These are phyloP conservation scores for Saccharomyces paradoxus DNA, from an alignment of 805 yeast genomes.

Conservation along the genomic window DNA sequence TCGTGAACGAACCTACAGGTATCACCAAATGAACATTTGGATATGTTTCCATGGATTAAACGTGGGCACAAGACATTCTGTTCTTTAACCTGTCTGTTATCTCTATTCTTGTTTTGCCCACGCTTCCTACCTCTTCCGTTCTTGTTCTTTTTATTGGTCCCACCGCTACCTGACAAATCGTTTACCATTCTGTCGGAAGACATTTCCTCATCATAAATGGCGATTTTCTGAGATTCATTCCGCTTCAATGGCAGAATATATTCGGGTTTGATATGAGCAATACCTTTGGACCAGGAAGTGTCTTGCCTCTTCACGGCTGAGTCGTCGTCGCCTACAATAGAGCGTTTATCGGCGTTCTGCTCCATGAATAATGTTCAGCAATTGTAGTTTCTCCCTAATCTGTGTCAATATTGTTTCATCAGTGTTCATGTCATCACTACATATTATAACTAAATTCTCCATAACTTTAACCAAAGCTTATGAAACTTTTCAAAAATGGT, in stretches of 20 bases:
- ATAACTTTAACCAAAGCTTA: not conserved
- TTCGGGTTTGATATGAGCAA: constrained; percentile 72
- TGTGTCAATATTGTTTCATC: not conserved
- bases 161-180: constrained; percentile 39
- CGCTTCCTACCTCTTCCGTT: constrained; percentile 41
- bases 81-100: constrained; percentile 61
- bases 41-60: constrained; percentile 44
- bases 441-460: not conserved
- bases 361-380: constrained; percentile 1
- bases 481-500: not conserved
- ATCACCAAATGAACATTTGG: constrained; percentile 55
- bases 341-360: constrained; percentile 17
- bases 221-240: not conserved
- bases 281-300: constrained; percentile 40
- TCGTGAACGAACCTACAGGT: constrained; percentile 79
- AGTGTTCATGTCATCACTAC: constrained; percentile 1
- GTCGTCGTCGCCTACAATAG: constrained; percentile 9
- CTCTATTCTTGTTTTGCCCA: constrained; percentile 82
- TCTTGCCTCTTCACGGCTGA: constrained; percentile 18
- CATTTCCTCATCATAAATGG: constrained; percentile 31
- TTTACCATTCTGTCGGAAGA: constrained; percentile 33
- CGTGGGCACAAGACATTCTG: constrained; percentile 57
- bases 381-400: not conserved
- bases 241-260: constrained; percentile 35
- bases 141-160: constrained; percentile 33